These are phyloP conservation scores for Tetrapisispora iriomotensis DNA, from an alignment of 805 yeast genomes.

Conservation along the genomic window DNA sequence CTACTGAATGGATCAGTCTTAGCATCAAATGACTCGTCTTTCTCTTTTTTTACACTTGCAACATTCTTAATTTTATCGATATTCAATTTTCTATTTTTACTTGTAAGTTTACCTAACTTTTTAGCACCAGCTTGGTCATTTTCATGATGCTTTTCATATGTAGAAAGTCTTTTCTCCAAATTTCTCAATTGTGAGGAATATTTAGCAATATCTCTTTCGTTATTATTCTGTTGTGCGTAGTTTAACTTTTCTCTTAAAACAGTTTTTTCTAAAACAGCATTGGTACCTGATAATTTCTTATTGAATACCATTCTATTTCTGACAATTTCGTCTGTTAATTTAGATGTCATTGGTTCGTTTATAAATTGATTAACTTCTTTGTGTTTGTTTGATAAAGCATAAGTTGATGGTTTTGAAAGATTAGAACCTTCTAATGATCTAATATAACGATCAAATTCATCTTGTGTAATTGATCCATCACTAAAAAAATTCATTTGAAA, in stretches of 20 bases:
- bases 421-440: constrained; percentile 50
- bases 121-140: constrained; percentile 32
- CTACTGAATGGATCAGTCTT: constrained; percentile 78
- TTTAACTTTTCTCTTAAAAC: constrained; percentile 62
- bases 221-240: constrained; percentile 56
- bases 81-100: constrained; percentile 77
- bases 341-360: constrained; percentile 55
- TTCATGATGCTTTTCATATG: constrained; percentile 32
- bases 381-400: constrained; percentile 55
- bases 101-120: constrained; percentile 63
- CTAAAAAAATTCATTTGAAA: constrained; percentile 74
- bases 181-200: constrained; percentile 40
- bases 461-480: constrained; percentile 59
- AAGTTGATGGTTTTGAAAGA: constrained; percentile 41
- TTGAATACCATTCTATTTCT: constrained; percentile 56
- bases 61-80: constrained; percentile 70
- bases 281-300: constrained; percentile 50
- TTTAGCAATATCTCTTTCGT: constrained; percentile 35
- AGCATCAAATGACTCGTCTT: constrained; percentile 28
- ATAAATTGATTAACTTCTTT: constrained; percentile 55
- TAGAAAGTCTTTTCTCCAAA: constrained; percentile 31
- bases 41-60: constrained; percentile 48
- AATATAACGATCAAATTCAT: constrained; percentile 66
- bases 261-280: constrained; percentile 68
- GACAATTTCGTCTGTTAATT: constrained; percentile 71